Conservation (phyloP, 371 early-diverging fungal species). For the Apophysomyces ossiformis region DNA sequence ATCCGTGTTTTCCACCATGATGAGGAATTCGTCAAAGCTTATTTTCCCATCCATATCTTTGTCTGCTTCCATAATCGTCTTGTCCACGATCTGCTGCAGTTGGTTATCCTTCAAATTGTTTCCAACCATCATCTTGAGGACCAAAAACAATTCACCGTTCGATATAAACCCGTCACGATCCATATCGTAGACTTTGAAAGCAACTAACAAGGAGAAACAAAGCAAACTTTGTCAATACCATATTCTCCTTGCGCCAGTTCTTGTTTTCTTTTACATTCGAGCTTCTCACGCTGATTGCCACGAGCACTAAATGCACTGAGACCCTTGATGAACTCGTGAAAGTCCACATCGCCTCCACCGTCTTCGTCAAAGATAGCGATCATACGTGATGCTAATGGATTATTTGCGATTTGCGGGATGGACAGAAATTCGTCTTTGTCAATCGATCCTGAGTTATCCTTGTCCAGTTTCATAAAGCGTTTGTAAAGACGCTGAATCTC, state of each 20-base stretch:
- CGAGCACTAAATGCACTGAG: slow-evolving; percentile 92
- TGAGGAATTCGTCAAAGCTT: slow-evolving; percentile 93
- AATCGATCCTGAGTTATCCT: slow-evolving; percentile 92
- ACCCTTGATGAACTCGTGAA: slow-evolving; percentile 95
- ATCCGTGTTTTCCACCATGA: slow-evolving; percentile 92
- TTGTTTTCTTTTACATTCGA: slow-evolving; percentile 68
- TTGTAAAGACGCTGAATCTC: slow-evolving; percentile 97
- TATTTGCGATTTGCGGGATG: slow-evolving; percentile 94
- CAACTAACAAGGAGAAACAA: slow-evolving; percentile 60
- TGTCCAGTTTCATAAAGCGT: slow-evolving; percentile 95
- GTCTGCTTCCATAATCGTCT: slow-evolving; percentile 98
- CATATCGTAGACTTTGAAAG: slow-evolving; percentile 99
- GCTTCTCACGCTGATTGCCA: slow-evolving; percentile 91
- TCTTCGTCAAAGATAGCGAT: slow-evolving; percentile 97
- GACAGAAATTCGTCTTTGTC: slow-evolving; percentile 95
- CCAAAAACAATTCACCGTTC: slow-evolving; percentile 96
- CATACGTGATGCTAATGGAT: slow-evolving; percentile 94
- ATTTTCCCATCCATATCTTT: slow-evolving; percentile 93
- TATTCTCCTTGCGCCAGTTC: slow-evolving; percentile 10
- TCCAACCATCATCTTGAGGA: slow-evolving; percentile 98
- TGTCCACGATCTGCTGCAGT: slow-evolving; percentile 99
- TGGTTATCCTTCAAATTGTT: slow-evolving; percentile 93
- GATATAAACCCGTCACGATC: slow-evolving; percentile 98
- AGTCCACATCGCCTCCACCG: slow-evolving; percentile 97
- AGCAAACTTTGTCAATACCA: neutral